A percentile compares a stretch with the other conserved stretches of the same genome.
phyloP scores from a whole-genome alignment of 306 rosid genomes.

The Ormosia semicastrata region DNA sequence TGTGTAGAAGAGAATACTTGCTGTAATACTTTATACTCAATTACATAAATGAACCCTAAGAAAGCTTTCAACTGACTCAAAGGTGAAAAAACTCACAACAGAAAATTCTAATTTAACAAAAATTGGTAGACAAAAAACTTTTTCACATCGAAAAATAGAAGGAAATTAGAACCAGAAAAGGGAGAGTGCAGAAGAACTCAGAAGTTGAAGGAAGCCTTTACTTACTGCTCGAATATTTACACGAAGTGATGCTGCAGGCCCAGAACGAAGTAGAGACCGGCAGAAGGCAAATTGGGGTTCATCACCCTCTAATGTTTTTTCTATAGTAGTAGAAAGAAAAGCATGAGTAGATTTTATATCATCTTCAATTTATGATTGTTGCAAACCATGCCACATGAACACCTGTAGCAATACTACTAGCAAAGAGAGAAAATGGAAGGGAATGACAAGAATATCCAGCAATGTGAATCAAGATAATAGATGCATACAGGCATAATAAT shows the following conservation, averaged over 20 bases:
- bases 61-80: neutral
- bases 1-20: constrained; percentile 6
- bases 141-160: neutral
- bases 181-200: constrained; percentile 2
- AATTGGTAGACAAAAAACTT: neutral
- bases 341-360: constrained; percentile 2
- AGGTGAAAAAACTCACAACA: neutral
- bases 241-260: constrained; percentile 90
- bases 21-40: neutral
- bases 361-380: constrained; percentile 2
- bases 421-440: neutral
- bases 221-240: constrained; percentile 84
- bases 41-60: constrained; percentile 15
- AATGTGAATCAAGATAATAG: neutral
- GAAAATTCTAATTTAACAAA: neutral
- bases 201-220: constrained; percentile 20
- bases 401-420: neutral
- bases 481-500: neutral
- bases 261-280: constrained; percentile 81
- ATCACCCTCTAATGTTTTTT: constrained; percentile 61
- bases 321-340: constrained; percentile 34
- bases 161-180: neutral
- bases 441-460: neutral
- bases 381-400: constrained; percentile 7
- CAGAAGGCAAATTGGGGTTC: constrained; percentile 67